Evolutionary conservation across 805 yeast species (phyloP).

Genomic region (Crinitomyces ghanaensis): DNA sequence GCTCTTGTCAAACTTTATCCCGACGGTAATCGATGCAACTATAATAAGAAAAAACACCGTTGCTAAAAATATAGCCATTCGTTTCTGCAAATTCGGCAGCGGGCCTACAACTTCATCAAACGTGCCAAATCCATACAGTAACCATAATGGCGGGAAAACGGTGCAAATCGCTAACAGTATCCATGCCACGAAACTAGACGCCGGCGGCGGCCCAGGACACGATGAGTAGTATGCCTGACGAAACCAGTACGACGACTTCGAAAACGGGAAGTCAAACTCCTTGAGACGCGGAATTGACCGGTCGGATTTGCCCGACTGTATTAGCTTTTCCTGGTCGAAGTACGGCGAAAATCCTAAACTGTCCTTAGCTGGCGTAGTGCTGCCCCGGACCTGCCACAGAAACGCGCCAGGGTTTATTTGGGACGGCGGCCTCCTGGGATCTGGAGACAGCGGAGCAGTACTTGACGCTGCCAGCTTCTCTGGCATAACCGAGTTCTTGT

Average conservation of each 20-base stretch:
- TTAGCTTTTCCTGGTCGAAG: slow-evolving; percentile 1
- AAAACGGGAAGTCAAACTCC: too few species aligned
- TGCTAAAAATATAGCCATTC: slow-evolving; percentile 25
- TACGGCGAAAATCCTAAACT: background rate
- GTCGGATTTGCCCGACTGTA: background rate
- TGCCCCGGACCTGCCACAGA: background rate
- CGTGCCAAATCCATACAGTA: slow-evolving; percentile 28
- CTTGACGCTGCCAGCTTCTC: background rate
- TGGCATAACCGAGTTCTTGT: slow-evolving; percentile 21
- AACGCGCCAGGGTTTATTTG: too few species aligned
- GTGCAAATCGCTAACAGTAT: slow-evolving; percentile 15
- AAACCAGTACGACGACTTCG: too few species aligned
- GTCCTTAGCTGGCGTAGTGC: background rate
- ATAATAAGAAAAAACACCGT: slow-evolving; percentile 14
- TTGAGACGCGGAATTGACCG: background rate
- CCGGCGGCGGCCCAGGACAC: slow-evolving; percentile 6
- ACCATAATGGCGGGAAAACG: slow-evolving; percentile 30
- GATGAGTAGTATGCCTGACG: too few species aligned
- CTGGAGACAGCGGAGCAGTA: background rate
- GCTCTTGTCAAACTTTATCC: slow-evolving; percentile 39
- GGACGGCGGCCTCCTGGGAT: slow-evolving; percentile 1
- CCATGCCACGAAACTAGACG: slow-evolving; percentile 11
- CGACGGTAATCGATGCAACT: slow-evolving; percentile 35
- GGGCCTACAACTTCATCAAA: slow-evolving; percentile 26
- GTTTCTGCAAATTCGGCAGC: slow-evolving; percentile 22